Conservation (phyloP, 2,329 filamentous ascomycete genomes). For the Diaporthe amygdali region DNA sequence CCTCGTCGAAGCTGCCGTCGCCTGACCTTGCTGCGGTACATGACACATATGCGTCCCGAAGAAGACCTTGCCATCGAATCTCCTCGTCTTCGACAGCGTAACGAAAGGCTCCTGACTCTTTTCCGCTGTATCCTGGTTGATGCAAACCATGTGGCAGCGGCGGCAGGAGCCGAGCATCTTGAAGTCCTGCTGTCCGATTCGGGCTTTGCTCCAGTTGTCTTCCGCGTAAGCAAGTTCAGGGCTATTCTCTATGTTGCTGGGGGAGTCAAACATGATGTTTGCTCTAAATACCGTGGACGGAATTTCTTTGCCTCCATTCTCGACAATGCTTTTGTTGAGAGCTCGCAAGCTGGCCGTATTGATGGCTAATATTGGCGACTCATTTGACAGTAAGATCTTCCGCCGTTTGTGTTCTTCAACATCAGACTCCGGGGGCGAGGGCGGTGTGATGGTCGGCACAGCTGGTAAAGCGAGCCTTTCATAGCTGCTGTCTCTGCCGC, state of each 20-base stretch:
- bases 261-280: slow-evolving; percentile 78
- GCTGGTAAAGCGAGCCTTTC: neutral
- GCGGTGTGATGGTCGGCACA: slow-evolving; percentile 39
- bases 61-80: slow-evolving; percentile 82
- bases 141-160: slow-evolving; percentile 94
- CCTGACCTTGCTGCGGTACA: slow-evolving; percentile 28
- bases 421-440: slow-evolving; percentile 64
- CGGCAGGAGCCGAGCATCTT: slow-evolving; percentile 83
- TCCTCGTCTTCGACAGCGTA: slow-evolving; percentile 85
- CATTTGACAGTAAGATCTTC: slow-evolving; percentile 85
- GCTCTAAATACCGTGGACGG: slow-evolving; percentile 81
- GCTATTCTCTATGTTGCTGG: slow-evolving; percentile 39
- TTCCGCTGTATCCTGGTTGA: slow-evolving; percentile 82
- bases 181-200: slow-evolving; percentile 68
- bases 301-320: slow-evolving; percentile 66
- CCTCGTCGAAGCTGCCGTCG: slow-evolving; percentile 25
- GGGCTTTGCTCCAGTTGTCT: slow-evolving; percentile 75
- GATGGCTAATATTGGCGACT: slow-evolving; percentile 89
- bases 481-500: slow-evolving; percentile 28
- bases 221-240: slow-evolving; percentile 73
- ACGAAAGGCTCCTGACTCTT: slow-evolving; percentile 86
- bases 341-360: slow-evolving; percentile 79
- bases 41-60: slow-evolving; percentile 85
- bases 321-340: slow-evolving; percentile 75
- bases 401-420: slow-evolving; percentile 47